phyloP scores from a whole-genome alignment of 1,284 basidiomycete species.

The Ganoderma multipileum region DNA sequence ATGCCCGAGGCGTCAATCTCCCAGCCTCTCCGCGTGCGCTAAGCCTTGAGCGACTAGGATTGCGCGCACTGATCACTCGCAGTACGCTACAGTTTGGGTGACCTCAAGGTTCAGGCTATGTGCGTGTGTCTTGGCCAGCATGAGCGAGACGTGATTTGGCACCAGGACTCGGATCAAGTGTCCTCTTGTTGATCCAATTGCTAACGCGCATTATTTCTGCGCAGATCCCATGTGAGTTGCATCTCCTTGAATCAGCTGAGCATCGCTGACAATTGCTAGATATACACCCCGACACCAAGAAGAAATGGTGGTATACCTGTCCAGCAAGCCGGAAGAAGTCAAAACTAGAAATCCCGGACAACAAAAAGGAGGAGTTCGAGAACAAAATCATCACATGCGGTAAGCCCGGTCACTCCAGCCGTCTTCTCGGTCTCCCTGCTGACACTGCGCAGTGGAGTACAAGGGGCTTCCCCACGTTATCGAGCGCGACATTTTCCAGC shows the following conservation, averaged over 20 bases:
- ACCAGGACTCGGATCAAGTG: background rate
- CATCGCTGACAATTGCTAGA: constrained; percentile 42
- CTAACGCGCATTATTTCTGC: background rate
- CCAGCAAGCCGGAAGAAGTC: constrained; percentile 51
- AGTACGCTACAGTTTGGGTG: too few species aligned
- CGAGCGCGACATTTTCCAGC: constrained; percentile 78
- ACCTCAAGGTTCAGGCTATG: too few species aligned
- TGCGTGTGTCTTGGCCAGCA: too few species aligned
- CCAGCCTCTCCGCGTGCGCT: too few species aligned
- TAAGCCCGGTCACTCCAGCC: constrained; percentile 39
- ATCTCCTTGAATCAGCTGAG: background rate
- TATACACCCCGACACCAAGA: constrained; percentile 57
- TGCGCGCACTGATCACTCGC: too few species aligned
- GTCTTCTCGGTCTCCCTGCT: background rate
- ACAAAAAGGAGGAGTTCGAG: constrained; percentile 56
- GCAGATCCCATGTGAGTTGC: constrained; percentile 47
- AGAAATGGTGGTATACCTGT: constrained; percentile 63
- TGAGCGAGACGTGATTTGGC: too few species aligned
- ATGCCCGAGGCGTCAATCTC: too few species aligned
- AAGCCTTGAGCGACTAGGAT: too few species aligned
- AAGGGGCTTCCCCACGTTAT: constrained; percentile 50
- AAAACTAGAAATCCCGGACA: constrained; percentile 55
- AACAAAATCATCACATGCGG: constrained; percentile 68
- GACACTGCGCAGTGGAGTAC: constrained; percentile 59
- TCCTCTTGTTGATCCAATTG: background rate